These are phyloP conservation scores for Ceratobasidium sp. DNA, from an alignment of 1,284 basidiomycete genomes.

Conservation along the genomic window DNA sequence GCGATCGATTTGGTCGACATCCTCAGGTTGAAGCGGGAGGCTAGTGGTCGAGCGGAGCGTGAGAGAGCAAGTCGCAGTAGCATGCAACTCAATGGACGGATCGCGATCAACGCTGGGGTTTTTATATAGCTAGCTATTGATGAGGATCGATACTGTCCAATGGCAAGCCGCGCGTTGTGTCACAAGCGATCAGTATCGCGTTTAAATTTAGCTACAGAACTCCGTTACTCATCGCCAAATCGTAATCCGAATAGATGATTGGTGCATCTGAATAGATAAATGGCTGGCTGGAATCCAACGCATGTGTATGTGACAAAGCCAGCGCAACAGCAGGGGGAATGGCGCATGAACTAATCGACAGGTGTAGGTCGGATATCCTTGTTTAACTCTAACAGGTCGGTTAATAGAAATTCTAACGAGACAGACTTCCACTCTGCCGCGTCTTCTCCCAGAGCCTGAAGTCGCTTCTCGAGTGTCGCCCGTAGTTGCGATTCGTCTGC, in stretches of 20 bases:
- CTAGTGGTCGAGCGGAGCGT: background rate
- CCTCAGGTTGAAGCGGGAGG: slow-evolving; percentile 32
- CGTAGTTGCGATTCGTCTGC: slow-evolving; percentile 28
- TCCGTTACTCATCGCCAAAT: background rate
- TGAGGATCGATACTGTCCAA: slow-evolving; percentile 22
- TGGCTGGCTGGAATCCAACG: background rate
- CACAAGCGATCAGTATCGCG: slow-evolving; percentile 24
- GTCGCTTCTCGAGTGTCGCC: slow-evolving; percentile 22
- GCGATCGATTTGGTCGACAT: slow-evolving; percentile 67
- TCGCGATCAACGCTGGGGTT: background rate
- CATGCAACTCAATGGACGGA: slow-evolving; percentile 15
- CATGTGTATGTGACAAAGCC: background rate
- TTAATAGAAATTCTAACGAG: slow-evolving; percentile 28
- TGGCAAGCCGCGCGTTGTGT: slow-evolving; percentile 19
- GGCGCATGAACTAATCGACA: slow-evolving; percentile 21
- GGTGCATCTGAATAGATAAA: slow-evolving; percentile 38
- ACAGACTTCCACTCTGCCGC: slow-evolving; percentile 19
- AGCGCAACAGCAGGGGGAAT: background rate
- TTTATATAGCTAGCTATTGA: background rate
- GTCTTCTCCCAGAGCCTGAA: slow-evolving; percentile 35
- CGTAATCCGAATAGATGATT: slow-evolving; percentile 25
- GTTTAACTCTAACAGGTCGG: slow-evolving; percentile 31
- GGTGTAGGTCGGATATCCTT: slow-evolving; percentile 35
- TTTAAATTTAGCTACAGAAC: background rate
- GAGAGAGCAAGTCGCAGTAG: slow-evolving; percentile 6